phyloP scores from a whole-genome alignment of 2,329 filamentous ascomycete genomes.

The Colletotrichum sp. region DNA sequence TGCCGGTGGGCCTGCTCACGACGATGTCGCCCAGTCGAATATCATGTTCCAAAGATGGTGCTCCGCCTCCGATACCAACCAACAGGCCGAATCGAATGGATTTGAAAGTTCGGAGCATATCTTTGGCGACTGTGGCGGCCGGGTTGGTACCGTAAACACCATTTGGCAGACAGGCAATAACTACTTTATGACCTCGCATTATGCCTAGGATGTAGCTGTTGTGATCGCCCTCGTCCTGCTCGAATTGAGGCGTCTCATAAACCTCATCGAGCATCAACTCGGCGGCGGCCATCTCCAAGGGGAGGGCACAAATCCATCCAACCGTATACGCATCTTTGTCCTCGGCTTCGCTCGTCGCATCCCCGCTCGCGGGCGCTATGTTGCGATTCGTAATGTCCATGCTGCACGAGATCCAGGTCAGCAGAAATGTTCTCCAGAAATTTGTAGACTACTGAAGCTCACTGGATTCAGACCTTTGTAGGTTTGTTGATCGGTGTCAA shows the following conservation, averaged over 20 bases:
- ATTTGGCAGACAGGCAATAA: conserved; percentile 32
- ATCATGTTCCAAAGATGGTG: neutral
- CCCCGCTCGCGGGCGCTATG: too few relatives aligned
- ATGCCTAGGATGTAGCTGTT: conserved; percentile 28
- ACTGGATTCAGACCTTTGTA: too few relatives aligned
- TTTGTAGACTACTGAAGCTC: too few relatives aligned
- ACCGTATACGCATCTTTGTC: conserved; percentile 27
- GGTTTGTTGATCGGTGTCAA: too few relatives aligned
- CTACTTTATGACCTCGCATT: conserved; percentile 34
- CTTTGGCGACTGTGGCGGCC: conserved; percentile 30
- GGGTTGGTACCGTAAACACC: conserved; percentile 29
- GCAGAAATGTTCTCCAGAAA: too few relatives aligned
- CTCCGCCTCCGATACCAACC: neutral
- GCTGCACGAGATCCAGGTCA: too few relatives aligned
- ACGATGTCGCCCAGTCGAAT: conserved; percentile 32
- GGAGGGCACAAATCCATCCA: conserved; percentile 34
- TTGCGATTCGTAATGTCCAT: too few relatives aligned
- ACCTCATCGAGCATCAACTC: conserved; percentile 31
- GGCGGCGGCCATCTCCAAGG: conserved; percentile 14
- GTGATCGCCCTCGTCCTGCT: conserved; percentile 5
- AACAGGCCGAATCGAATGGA: neutral
- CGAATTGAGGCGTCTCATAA: conserved; percentile 19
- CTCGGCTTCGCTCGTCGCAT: fast-evolving
- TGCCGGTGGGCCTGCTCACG: conserved; percentile 24
- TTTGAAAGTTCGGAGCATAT: conserved; percentile 22